Conservation (phyloP, 495 filamentous ascomycete genomes). For the Ramalina intermedia region DNA sequence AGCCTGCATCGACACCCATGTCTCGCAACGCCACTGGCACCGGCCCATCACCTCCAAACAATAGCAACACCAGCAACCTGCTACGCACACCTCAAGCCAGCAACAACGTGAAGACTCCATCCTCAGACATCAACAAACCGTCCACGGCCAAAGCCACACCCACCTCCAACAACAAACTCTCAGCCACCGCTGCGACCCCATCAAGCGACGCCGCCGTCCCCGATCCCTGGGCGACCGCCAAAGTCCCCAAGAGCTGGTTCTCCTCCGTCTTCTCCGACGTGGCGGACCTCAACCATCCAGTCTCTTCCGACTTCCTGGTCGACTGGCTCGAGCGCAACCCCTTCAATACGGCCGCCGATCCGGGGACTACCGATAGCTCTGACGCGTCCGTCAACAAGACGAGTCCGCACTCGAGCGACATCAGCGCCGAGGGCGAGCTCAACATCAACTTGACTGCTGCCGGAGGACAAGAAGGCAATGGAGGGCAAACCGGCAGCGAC, state of each 20-base stretch:
- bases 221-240: slow-evolving; percentile 30
- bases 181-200: neutral
- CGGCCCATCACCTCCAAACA: slow-evolving; percentile 29
- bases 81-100: slow-evolving; percentile 28
- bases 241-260: slow-evolving; percentile 28
- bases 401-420: slow-evolving; percentile 16
- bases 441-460: slow-evolving; percentile 12
- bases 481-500: slow-evolving; percentile 1
- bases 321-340: slow-evolving; percentile 26
- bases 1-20: slow-evolving; percentile 24
- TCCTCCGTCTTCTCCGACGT: slow-evolving; percentile 28
- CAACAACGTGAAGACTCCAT: slow-evolving; percentile 18
- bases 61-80: slow-evolving; percentile 9
- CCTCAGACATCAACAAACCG: slow-evolving; percentile 15
- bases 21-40: slow-evolving; percentile 25
- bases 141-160: slow-evolving; percentile 19
- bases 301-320: slow-evolving; percentile 20
- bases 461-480: neutral
- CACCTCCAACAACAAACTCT: slow-evolving; percentile 16
- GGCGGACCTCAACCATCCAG: slow-evolving; percentile 11
- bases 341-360: slow-evolving; percentile 1
- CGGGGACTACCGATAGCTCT: slow-evolving; percentile 3
- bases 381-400: slow-evolving; percentile 5
- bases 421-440: slow-evolving; percentile 12
- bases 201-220: slow-evolving; percentile 5